Evolutionary conservation across 2,329 filamentous ascomycete species (phyloP).

Genomic region (Didymosphaeria variabile): DNA sequence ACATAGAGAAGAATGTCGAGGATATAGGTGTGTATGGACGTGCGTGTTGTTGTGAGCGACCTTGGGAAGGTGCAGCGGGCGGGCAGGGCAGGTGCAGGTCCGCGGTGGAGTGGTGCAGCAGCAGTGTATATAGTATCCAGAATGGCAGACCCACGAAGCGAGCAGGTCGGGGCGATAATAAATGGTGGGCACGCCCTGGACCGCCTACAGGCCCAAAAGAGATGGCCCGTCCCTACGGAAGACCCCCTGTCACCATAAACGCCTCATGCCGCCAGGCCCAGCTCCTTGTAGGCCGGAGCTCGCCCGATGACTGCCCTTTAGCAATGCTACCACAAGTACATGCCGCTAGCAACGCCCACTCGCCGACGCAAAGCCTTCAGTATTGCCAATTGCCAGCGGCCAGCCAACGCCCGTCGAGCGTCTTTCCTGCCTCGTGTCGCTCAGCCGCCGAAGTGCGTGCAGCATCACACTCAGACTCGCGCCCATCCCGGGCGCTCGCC

Average conservation of each 20-base stretch:
- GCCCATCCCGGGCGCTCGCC: slow-evolving; percentile 14
- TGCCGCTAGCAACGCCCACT: slow-evolving; percentile 12
- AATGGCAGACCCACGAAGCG: background rate
- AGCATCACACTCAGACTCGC: background rate
- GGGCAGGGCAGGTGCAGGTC: slow-evolving; percentile 1
- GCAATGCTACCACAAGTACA: slow-evolving; percentile 13
- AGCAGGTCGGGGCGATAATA: slow-evolving; percentile 18
- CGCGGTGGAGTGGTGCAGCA: slow-evolving; percentile 7
- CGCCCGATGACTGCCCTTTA: slow-evolving; percentile 13
- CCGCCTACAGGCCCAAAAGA: slow-evolving; percentile 5
- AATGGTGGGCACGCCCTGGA: slow-evolving; percentile 17
- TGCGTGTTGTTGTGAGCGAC: slow-evolving; percentile 11
- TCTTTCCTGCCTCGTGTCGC: background rate
- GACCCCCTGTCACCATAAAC: slow-evolving; percentile 12
- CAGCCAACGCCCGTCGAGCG: background rate
- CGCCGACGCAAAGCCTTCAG: slow-evolving; percentile 6
- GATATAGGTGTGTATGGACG: slow-evolving; percentile 3
- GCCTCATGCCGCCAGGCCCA: slow-evolving; percentile 11
- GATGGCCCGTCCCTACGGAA: slow-evolving; percentile 18
- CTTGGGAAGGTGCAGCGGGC: background rate
- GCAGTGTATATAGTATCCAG: slow-evolving; percentile 1
- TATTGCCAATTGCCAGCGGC: background rate
- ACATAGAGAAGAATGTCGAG: slow-evolving; percentile 8
- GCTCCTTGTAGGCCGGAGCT: slow-evolving; percentile 16
- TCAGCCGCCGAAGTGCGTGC: background rate